phyloP scores from a whole-genome alignment of 2,329 filamentous ascomycete genomes.

The Curvularia sp. region DNA sequence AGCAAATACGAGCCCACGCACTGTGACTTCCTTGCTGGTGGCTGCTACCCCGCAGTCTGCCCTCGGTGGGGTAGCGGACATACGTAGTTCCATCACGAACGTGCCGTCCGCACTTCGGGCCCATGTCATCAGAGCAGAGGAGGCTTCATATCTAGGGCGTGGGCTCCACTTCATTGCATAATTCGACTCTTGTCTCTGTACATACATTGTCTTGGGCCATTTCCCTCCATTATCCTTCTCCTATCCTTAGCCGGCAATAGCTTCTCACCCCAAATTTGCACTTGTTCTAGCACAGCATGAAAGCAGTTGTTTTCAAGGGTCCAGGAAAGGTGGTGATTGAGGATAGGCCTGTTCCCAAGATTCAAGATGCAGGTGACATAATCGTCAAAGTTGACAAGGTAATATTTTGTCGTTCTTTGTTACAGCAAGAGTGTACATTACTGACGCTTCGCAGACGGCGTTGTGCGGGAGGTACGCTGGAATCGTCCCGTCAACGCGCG shows the following conservation, averaged over 20 bases:
- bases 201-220: background rate
- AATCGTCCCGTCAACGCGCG: background rate
- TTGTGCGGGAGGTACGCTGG: slow-evolving; percentile 79
- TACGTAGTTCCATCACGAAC: slow-evolving; percentile 17
- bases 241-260: background rate
- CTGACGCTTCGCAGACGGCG: slow-evolving; percentile 62
- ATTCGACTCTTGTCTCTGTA: background rate
- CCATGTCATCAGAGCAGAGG: slow-evolving; percentile 22
- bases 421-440: background rate
- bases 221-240: background rate
- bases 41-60: slow-evolving; percentile 31
- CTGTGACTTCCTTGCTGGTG: slow-evolving; percentile 12
- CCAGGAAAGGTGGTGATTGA: slow-evolving; percentile 77
- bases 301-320: slow-evolving; percentile 86
- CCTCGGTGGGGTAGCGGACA: slow-evolving; percentile 37
- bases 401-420: background rate
- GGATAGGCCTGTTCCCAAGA: slow-evolving; percentile 77
- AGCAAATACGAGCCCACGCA: slow-evolving; percentile 17
- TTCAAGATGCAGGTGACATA: slow-evolving; percentile 75
- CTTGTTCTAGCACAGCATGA: slow-evolving; percentile 65
- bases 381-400: slow-evolving; percentile 80
- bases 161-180: slow-evolving; percentile 10
- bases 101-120: slow-evolving; percentile 13
- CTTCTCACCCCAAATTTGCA: background rate
- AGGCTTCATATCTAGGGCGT: slow-evolving; percentile 21